Evolutionary conservation across 225 moss, liverwort and hornwort genomes (phyloP).

Genomic region (Takakia lepidozioides): DNA sequence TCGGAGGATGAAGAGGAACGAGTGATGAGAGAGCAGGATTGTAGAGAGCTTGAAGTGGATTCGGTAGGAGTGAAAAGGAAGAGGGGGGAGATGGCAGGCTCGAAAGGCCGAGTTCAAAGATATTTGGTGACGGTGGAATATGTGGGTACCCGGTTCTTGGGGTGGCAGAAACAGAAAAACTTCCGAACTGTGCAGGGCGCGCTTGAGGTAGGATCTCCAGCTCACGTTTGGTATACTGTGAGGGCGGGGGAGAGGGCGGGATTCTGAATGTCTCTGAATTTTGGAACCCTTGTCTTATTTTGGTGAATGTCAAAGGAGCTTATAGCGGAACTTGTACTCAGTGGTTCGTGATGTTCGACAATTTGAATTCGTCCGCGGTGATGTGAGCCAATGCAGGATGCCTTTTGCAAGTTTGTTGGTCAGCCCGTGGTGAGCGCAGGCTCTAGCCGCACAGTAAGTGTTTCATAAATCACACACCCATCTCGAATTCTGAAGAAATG

Average conservation of each 20-base stretch:
- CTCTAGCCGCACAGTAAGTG: slow-evolving; percentile 84
- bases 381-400: slow-evolving; percentile 41
- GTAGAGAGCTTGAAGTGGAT: neutral
- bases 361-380: neutral
- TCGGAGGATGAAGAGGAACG: too few relatives aligned
- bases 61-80: slow-evolving; percentile 37
- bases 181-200: slow-evolving; percentile 81
- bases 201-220: slow-evolving; percentile 46
- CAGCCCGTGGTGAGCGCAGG: slow-evolving; percentile 60
- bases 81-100: slow-evolving; percentile 30
- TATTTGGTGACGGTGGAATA: slow-evolving; percentile 84
- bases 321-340: neutral
- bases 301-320: too few relatives aligned
- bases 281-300: too few relatives aligned
- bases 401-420: slow-evolving; percentile 76
- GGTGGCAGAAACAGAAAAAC: slow-evolving; percentile 78
- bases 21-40: slow-evolving; percentile 35
- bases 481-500: too few relatives aligned
- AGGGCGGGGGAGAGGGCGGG: too few relatives aligned
- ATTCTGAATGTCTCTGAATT: too few relatives aligned
- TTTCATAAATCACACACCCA: too few relatives aligned
- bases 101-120: slow-evolving; percentile 41
- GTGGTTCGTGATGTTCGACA: neutral
- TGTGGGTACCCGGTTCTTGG: slow-evolving; percentile 70
- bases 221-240: slow-evolving; percentile 2